Evolutionary conservation across 2,329 filamentous ascomycete genomes (phyloP), one percentile per base, ranked within the genome.

Genomic region (Ambrosiella xylebori): DNA sequence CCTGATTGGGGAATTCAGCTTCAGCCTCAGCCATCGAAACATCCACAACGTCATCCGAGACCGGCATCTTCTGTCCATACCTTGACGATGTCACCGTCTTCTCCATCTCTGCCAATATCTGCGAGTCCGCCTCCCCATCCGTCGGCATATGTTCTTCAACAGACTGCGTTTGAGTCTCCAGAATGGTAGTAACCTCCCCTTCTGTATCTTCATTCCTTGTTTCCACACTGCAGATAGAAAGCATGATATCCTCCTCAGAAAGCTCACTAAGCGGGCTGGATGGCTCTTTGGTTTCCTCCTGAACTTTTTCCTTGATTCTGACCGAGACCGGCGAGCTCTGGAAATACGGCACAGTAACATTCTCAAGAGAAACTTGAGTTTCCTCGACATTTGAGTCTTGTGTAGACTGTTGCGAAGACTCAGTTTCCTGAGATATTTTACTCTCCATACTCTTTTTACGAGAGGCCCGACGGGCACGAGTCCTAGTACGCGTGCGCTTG

Each of bases 31-130:
- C 36, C 38, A 9, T 51, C 15, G 13, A 9, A 17, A 51, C 53
- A 17, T 56, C 38, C 35, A 35, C 53, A 39, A 8, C 53, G 9
- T n/a, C 13, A 8, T 36, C 41, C 27, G 12, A 8, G 50, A 35
- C 15, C 13, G 11, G 38, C n/a, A 12, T 38, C 19, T 17, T 36
- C 17, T 53, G 50, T 36, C 50, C 27, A n/a, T 27, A n/a, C 19
- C 50, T 6, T 7, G 11, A 53, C 2, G 27, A 15, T 1, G n/a
- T n/a, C 37, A n/a, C 37, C 8, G 70, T 68, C 9, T 71, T 70
- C 37, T 71, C 71, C 35, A 67, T 70, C 61, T 74, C 72, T 9
- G 65, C 67, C 17, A 70, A 67, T 27, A 73, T 64, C 59, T 74
- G 72, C 19, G 71, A 74, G 62, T 70, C 63, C 12, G 72, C 61